Evolutionary conservation across 495 filamentous ascomycete species (phyloP), one percentile per base, ranked within the genome.

Genomic region (Penicillium macrosclerotiorum): DNA sequence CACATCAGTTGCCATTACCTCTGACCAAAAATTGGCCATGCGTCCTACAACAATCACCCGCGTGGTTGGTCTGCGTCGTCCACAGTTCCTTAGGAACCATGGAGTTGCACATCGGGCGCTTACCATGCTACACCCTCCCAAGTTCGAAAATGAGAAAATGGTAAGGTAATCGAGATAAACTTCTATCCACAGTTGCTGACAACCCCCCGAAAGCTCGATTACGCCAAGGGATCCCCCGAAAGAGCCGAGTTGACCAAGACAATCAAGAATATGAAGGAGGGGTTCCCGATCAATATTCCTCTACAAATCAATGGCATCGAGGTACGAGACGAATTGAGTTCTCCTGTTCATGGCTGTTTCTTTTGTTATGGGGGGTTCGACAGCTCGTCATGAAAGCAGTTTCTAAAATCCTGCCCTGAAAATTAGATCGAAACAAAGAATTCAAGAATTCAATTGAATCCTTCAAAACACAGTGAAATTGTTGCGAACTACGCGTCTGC

Each of bases 401-500:
- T n/a, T n/a, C n/a, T n/a, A n/a, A n/a, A n/a, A n/a, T n/a, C n/a
- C n/a, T n/a, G n/a, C n/a, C n/a, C n/a, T n/a, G n/a, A n/a, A n/a
- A 17, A 8, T 9, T 19, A 60, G 60, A 19, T 60, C 8, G 18
- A 60, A 41, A 54, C 55, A 4, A 47, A 51, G 9, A 25, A 60
- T 26, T 47, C 51, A 8, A 39, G 43, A 14, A 41, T 35, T 19
- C 90, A 95, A 64, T 62, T 75, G 42, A 88, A 90, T 58, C 90
- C 91, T 14, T 75, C 88, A 49, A 75, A 80, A 34, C 87, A 95
- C 61, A 64, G 69, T 33, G 71, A 77, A 14, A 65, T 75, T 18
- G 66, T 96, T 14, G 88, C 90, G 35, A 80, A 75, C 22, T 93
- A 88, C 63, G 84, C 87, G 16, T 72, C 80, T 33, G 89, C 90